Evolutionary conservation across 1,284 basidiomycete genomes (phyloP), one percentile per base, ranked within the genome.

Genomic region (Cystobasidium slooffiae): DNA sequence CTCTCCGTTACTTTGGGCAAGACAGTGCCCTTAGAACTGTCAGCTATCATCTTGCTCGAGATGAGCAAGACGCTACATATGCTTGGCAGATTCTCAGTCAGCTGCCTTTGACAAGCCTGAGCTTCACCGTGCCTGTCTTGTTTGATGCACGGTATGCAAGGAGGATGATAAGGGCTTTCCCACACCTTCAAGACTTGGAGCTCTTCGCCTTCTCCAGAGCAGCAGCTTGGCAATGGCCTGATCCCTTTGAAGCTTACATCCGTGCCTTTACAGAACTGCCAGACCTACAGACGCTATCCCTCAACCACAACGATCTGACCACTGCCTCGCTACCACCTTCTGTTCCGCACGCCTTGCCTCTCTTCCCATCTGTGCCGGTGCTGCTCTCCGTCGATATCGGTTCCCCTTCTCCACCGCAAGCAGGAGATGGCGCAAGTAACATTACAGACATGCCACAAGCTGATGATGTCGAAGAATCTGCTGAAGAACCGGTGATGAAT

Each of bases 201-300:
- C 44, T 66, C 8, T 66, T 52, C 44, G 64, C 64, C 5, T 66
- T 66, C 24, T 39, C 64, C 7, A 51, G 39, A 39, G 64, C 64
- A 14, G 64, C 64, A n/a, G 64, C 64, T 53, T 66, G 64, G 64
- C 49, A 53, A 41, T 66, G 64, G 64, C 64, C 64, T 14, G 64
- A 66, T 22, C 51, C 47, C 6, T 52, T 66, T 31, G 47, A 41
- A 7, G 47, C 64, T 39, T 66, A 66, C 22, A 47, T 51, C 16
- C 16, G 41, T 43, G 64, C 37, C 10, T 53, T 66, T 16, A 9
- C 49, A 10, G 18, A 66, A 14, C 24, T 66, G 4, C 22, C 37
- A 43, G 16, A 22, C 37, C 39, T 53, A 1, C 39, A 53, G 51
- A 43, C 12, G 16, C 37, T 66, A 1, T 18, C 49, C 16, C 6